Evolutionary conservation across 2,329 filamentous ascomycete genomes (phyloP).

Genomic region (Cercospora zeina): DNA sequence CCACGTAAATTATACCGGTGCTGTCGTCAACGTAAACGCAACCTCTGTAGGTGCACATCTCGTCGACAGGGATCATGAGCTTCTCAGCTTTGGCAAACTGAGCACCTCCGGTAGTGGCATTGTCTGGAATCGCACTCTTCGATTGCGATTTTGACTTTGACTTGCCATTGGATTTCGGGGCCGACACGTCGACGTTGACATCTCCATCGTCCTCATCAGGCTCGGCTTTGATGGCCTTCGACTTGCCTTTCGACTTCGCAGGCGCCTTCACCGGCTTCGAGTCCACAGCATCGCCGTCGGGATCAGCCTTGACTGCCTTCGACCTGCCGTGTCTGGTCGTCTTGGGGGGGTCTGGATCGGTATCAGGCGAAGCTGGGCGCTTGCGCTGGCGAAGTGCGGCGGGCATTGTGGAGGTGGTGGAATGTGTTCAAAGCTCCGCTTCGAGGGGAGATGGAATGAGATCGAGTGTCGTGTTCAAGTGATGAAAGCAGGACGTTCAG

Average conservation of each 20-base stretch:
- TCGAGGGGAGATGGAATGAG: neutral
- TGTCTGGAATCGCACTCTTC: slow-evolving; percentile 4
- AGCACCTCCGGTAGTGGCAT: slow-evolving; percentile 34
- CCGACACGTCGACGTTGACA: neutral
- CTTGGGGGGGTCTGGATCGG: slow-evolving; percentile 18
- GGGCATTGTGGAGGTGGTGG: slow-evolving; percentile 8
- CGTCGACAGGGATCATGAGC: slow-evolving; percentile 52
- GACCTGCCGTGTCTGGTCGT: slow-evolving; percentile 18
- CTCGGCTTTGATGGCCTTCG: slow-evolving; percentile 10
- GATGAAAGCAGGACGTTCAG: neutral
- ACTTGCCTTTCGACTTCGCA: slow-evolving; percentile 23
- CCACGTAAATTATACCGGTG: slow-evolving; percentile 65
- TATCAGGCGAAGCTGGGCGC: slow-evolving; percentile 22
- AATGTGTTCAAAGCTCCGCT: no score
- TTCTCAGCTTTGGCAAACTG: slow-evolving; percentile 49
- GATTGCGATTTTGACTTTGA: slow-evolving; percentile 7
- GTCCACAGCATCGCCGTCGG: slow-evolving; percentile 12
- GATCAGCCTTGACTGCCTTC: slow-evolving; percentile 18
- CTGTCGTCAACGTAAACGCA: slow-evolving; percentile 64
- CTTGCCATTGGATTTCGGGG: slow-evolving; percentile 23
- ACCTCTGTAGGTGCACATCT: slow-evolving; percentile 41
- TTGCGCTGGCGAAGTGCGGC: slow-evolving; percentile 17
- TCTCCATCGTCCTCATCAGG: slow-evolving; percentile 1
- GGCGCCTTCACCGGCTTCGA: slow-evolving; percentile 14
- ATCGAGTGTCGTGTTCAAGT: neutral